phyloP scores from a whole-genome alignment of 177 flowering plant genomes.

The Telopea speciosissima region DNA sequence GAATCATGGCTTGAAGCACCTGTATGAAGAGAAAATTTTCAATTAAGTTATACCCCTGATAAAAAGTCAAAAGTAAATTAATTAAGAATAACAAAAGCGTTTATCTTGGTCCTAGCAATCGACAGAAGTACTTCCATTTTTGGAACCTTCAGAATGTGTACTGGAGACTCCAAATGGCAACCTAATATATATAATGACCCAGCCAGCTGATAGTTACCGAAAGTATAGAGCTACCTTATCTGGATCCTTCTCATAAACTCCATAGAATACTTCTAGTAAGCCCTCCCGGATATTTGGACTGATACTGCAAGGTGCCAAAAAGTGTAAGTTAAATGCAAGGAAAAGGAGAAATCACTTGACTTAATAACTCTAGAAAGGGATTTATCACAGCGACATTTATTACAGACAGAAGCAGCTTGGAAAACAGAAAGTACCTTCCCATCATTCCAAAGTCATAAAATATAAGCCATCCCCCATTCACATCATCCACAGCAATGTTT shows the following conservation, averaged over 20 bases:
- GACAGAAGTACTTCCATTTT: neutral
- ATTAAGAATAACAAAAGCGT: neutral
- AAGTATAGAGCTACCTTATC: conserved; percentile 48
- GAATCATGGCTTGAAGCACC: conserved; percentile 94
- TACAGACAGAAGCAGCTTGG: neutral
- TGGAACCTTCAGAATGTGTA: neutral
- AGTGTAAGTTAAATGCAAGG: neutral
- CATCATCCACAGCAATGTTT: conserved; percentile 98
- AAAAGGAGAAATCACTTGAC: neutral
- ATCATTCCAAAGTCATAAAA: conserved; percentile 99
- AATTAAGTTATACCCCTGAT: neutral
- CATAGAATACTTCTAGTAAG: conserved; percentile 82
- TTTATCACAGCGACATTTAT: neutral
- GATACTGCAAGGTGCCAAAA: conserved; percentile 53
- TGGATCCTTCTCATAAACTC: conserved; percentile 92
- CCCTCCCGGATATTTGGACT: conserved; percentile 94
- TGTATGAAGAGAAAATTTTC: conserved; percentile 24
- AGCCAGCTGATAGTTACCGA: neutral
- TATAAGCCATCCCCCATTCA: conserved; percentile 93
- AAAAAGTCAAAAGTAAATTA: conserved; percentile 5
- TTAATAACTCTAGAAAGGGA: conserved; percentile 5
- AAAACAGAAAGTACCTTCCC: conserved; percentile 69
- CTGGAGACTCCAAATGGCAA: conserved; percentile 1
- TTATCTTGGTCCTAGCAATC: neutral
- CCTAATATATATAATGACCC: neutral